Conservation (phyloP, 179 eudicot genomes). For the Spergularia azorica region DNA sequence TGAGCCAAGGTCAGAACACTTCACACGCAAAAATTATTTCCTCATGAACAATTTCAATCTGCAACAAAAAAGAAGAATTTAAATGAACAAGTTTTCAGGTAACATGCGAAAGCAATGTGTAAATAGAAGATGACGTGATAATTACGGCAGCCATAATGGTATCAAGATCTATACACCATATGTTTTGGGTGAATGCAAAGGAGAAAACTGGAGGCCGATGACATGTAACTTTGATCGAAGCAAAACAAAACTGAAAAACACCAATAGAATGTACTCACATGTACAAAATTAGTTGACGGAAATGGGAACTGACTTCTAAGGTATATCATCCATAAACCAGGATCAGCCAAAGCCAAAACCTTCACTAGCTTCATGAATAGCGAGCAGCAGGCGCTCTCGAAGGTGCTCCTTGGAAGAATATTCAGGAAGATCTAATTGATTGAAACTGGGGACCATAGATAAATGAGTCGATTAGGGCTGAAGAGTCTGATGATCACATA, state of each 20-base stretch:
- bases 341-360: slow-evolving; percentile 97
- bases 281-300: slow-evolving; percentile 28
- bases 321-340: slow-evolving; percentile 15
- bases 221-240: background rate
- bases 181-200: background rate
- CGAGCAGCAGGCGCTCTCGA: slow-evolving; percentile 81
- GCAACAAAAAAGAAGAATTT: background rate
- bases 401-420: slow-evolving; percentile 94
- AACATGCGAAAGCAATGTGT: background rate
- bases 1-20: background rate
- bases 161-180: background rate
- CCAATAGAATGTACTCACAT: slow-evolving; percentile 22
- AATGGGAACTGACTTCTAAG: slow-evolving; percentile 16
- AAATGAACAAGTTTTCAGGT: background rate
- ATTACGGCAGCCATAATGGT: background rate
- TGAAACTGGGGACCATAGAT: slow-evolving; percentile 51
- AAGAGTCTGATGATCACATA: background rate
- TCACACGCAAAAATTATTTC: background rate
- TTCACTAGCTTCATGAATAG: slow-evolving; percentile 99
- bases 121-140: background rate
- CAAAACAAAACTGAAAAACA: background rate
- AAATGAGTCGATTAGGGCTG: slow-evolving; percentile 14
- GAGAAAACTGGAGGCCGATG: background rate
- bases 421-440: slow-evolving; percentile 97
- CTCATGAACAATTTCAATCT: slow-evolving; percentile 11